Conservation (phyloP, 768 basidiomycete genomes). For the Trametes cinnabarina region DNA sequence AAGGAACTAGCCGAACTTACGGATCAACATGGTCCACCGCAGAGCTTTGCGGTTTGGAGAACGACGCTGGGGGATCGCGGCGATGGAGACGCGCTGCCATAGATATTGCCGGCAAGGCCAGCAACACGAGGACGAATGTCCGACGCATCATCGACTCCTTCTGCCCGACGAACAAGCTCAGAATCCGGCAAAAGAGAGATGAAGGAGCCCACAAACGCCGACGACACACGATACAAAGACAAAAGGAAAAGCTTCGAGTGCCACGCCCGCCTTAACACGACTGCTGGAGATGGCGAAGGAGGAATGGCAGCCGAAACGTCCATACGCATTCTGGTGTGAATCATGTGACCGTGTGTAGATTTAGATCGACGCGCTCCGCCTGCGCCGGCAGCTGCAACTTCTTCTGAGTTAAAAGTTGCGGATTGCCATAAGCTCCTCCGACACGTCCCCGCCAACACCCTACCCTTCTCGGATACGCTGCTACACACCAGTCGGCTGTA, state of each 20-base stretch:
- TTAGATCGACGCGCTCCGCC: background rate
- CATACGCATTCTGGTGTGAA: background rate
- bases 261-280: too few species aligned
- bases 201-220: background rate
- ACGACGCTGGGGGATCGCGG: constrained; percentile 17
- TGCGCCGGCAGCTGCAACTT: too few species aligned
- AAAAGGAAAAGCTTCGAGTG: too few species aligned
- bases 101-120: background rate
- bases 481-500: too few species aligned
- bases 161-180: background rate
- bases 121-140: background rate
- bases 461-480: too few species aligned
- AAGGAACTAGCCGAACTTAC: too few species aligned
- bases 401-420: too few species aligned
- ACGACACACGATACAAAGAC: too few species aligned
- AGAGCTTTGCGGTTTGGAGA: constrained; percentile 31
- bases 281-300: background rate
- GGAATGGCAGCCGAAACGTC: background rate
- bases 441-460: too few species aligned
- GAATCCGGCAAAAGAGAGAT: background rate
- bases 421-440: too few species aligned
- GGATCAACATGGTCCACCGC: constrained; percentile 48
- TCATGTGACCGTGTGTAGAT: background rate
- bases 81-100: constrained; percentile 1
- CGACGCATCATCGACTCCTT: background rate